These are phyloP conservation scores for Ophiognomonia clavigignenti-juglandacearum DNA, from an alignment of 2,329 filamentous ascomycete genomes.

Conservation along the genomic window DNA sequence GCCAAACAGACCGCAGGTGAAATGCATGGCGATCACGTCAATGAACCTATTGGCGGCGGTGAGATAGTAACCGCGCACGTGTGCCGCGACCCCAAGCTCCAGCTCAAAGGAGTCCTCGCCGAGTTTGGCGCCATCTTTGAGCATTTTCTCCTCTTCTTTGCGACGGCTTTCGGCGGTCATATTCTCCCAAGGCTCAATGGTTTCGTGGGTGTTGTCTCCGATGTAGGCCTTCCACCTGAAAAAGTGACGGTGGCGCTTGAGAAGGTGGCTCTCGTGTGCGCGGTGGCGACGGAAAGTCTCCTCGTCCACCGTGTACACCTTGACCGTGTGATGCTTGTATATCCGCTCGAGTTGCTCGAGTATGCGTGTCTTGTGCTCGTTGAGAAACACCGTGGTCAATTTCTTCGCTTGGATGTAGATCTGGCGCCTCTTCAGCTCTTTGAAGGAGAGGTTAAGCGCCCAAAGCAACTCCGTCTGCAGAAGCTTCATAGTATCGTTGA, in stretches of 20 bases:
- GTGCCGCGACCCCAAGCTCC: conserved; percentile 59
- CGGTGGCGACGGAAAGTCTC: conserved; percentile 42
- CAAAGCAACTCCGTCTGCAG: conserved; percentile 40
- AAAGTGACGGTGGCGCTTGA: conserved; percentile 44
- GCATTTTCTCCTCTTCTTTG: conserved; percentile 38
- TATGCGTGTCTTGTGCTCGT: conserved; percentile 31
- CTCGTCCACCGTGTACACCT: conserved; percentile 54
- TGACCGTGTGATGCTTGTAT: conserved; percentile 48
- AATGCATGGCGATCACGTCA: conserved; percentile 46
- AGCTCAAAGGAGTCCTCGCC: conserved; percentile 51
- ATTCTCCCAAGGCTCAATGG: conserved; percentile 34
- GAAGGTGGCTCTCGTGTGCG: conserved; percentile 38
- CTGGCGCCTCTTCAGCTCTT: conserved; percentile 38
- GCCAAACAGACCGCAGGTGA: conserved; percentile 45
- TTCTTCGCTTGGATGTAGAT: conserved; percentile 44
- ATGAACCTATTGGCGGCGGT: conserved; percentile 61
- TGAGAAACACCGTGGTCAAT: conserved; percentile 41
- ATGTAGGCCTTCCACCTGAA: conserved; percentile 41
- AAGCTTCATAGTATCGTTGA: conserved; percentile 41
- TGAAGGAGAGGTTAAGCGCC: conserved; percentile 44
- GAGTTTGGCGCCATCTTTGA: conserved; percentile 41
- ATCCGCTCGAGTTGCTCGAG: conserved; percentile 35
- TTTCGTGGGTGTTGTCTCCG: conserved; percentile 22
- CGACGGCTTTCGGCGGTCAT: conserved; percentile 44
- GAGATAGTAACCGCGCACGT: conserved; percentile 65